phyloP scores from a whole-genome alignment of 2,329 filamentous ascomycete genomes.

The Xylaria sp. region DNA sequence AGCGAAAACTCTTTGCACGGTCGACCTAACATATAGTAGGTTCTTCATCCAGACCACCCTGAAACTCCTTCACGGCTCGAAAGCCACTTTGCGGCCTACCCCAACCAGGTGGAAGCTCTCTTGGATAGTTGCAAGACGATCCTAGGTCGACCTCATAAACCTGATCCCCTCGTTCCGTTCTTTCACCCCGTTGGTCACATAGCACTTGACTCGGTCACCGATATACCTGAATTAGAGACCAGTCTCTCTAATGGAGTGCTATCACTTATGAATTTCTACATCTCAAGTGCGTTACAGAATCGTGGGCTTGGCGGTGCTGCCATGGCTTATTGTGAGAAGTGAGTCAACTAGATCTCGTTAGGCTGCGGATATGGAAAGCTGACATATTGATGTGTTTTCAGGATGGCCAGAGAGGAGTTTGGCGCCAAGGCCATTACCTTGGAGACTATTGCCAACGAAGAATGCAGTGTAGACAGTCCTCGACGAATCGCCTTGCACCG shows the following conservation, averaged over 20 bases:
- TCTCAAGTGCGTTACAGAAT: constrained; percentile 42
- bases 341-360: neutral
- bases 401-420: constrained; percentile 43
- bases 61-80: constrained; percentile 38
- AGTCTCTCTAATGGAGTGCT: constrained; percentile 39
- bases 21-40: constrained; percentile 27
- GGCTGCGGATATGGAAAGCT: neutral
- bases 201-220: constrained; percentile 43
- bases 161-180: constrained; percentile 12
- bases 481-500: constrained; percentile 40
- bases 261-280: constrained; percentile 44
- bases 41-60: constrained; percentile 38
- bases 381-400: neutral
- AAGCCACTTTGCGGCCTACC: constrained; percentile 41
- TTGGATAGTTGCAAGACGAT: constrained; percentile 38
- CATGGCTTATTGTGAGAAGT: constrained; percentile 41
- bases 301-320: constrained; percentile 43
- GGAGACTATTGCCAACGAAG: constrained; percentile 42
- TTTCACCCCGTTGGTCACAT: constrained; percentile 51
- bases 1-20: neutral
- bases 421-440: constrained; percentile 43
- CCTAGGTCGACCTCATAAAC: constrained; percentile 37
- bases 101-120: constrained; percentile 34
- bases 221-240: constrained; percentile 35
- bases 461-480: constrained; percentile 35